These are phyloP conservation scores for Mortierella sp. DNA, from an alignment of 371 early-diverging fungal species.

Conservation along the genomic window DNA sequence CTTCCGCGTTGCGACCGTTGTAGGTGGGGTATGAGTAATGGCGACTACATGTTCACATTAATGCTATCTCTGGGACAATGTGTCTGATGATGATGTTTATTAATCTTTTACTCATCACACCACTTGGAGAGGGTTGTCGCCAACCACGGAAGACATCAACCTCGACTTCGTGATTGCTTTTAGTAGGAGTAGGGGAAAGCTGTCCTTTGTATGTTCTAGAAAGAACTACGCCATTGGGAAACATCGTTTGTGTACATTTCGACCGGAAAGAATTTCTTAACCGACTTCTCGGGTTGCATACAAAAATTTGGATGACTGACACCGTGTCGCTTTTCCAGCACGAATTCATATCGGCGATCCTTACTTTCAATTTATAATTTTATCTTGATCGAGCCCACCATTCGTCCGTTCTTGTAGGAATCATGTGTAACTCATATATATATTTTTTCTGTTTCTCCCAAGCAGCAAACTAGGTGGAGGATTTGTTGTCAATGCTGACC, in stretches of 20 bases:
- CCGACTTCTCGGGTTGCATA: slow-evolving; percentile 1
- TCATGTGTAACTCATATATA: not conserved
- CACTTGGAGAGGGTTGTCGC: no score
- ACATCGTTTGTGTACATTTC: not conserved
- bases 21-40: not conserved
- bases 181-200: no score
- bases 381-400: not conserved
- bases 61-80: no score
- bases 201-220: not conserved
- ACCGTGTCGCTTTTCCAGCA: not conserved
- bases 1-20: not conserved
- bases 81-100: not conserved
- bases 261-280: not conserved
- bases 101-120: not conserved
- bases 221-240: not conserved
- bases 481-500: slow-evolving; percentile 46
- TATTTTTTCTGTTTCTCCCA: not conserved
- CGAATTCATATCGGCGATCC: no score
- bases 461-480: slow-evolving; percentile 21
- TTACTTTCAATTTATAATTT: not conserved
- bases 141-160: no score
- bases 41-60: not conserved
- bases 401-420: not conserved
- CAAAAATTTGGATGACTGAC: not conserved
- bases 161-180: no score